A percentile compares a stretch with the other conserved stretches of the same genome.
phyloP scores from a whole-genome alignment of 2,329 filamentous ascomycete species.

The Beauveria brongniartii region DNA sequence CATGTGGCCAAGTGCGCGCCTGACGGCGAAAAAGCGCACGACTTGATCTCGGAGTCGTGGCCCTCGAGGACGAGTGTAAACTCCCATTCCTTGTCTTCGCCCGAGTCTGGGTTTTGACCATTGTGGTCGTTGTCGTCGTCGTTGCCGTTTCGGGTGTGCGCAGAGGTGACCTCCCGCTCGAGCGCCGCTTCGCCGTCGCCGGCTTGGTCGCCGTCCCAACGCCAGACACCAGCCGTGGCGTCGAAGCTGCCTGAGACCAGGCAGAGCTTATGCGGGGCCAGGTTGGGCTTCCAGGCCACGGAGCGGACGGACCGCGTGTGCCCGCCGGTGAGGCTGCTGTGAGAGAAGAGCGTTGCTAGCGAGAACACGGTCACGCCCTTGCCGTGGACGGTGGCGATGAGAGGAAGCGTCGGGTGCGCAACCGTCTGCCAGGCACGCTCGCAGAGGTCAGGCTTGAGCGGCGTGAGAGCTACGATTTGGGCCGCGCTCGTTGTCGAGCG shows the following conservation, averaged over 20 bases:
- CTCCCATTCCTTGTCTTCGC: constrained; percentile 77
- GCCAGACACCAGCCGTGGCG: constrained; percentile 80
- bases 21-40: constrained; percentile 63
- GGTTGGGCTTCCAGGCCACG: constrained; percentile 77
- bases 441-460: constrained; percentile 49
- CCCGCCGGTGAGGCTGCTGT: constrained; percentile 74
- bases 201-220: constrained; percentile 44
- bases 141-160: constrained; percentile 13
- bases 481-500: constrained; percentile 15
- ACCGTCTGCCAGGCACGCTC: constrained; percentile 78
- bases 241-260: constrained; percentile 93
- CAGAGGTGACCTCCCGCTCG: constrained; percentile 7
- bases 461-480: constrained; percentile 36
- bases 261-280: constrained; percentile 56
- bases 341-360: constrained; percentile 67
- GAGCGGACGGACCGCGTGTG: constrained; percentile 86
- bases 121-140: constrained; percentile 17
- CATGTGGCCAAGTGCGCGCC: constrained; percentile 82
- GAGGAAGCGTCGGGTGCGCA: constrained; percentile 78
- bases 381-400: constrained; percentile 81
- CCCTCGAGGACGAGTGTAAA: constrained; percentile 89
- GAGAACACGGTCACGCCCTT: constrained; percentile 88
- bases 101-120: constrained; percentile 34
- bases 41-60: constrained; percentile 89
- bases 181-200: constrained; percentile 8